Percentiles rank a stretch among this genome's conserved stretches.
Conservation (phyloP, 108 stramenopile species). For the Skeletonema potamos region DNA sequence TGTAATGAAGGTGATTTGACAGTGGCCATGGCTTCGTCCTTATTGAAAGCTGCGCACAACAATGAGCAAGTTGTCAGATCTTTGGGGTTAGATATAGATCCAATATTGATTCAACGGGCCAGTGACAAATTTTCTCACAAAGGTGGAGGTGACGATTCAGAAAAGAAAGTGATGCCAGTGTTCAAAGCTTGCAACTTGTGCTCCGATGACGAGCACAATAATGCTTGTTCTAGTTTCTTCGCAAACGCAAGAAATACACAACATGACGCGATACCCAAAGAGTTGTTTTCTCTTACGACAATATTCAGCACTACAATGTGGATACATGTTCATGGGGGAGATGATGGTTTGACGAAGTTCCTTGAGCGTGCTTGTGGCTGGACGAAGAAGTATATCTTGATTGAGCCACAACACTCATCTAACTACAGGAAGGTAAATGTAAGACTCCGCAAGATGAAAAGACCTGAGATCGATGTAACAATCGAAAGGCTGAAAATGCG, state of each 20-base stretch:
- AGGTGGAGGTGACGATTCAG: not conserved
- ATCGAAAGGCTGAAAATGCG: slow-evolving; percentile 37
- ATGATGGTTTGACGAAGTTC: slow-evolving; percentile 42
- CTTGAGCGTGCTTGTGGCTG: slow-evolving; percentile 40
- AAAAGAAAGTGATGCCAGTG: not conserved
- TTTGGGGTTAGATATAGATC: slow-evolving; percentile 56
- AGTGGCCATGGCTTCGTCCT: slow-evolving; percentile 35
- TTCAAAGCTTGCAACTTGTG: slow-evolving; percentile 45
- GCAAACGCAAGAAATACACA: not conserved
- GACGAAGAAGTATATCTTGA: slow-evolving; percentile 47
- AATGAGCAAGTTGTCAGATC: slow-evolving; percentile 15
- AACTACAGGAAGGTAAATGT: slow-evolving; percentile 54
- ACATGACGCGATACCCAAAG: not conserved
- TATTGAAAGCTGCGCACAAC: not conserved
- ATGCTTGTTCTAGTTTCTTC: slow-evolving; percentile 20
- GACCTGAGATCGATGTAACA: slow-evolving; percentile 53
- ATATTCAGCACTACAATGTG: slow-evolving; percentile 68
- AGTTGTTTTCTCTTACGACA: slow-evolving; percentile 48
- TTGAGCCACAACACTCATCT: slow-evolving; percentile 55
- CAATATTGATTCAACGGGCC: slow-evolving; percentile 46
- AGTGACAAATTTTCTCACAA: slow-evolving; percentile 16
- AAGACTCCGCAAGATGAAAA: slow-evolving; percentile 50
- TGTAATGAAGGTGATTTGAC: slow-evolving; percentile 64
- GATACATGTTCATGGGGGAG: slow-evolving; percentile 56
- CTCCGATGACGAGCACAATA: slow-evolving; percentile 24